Evolutionary conservation across 148 eudicot species (phyloP), one percentile per base, ranked within the genome.

Genomic region (Camellia japonica): DNA sequence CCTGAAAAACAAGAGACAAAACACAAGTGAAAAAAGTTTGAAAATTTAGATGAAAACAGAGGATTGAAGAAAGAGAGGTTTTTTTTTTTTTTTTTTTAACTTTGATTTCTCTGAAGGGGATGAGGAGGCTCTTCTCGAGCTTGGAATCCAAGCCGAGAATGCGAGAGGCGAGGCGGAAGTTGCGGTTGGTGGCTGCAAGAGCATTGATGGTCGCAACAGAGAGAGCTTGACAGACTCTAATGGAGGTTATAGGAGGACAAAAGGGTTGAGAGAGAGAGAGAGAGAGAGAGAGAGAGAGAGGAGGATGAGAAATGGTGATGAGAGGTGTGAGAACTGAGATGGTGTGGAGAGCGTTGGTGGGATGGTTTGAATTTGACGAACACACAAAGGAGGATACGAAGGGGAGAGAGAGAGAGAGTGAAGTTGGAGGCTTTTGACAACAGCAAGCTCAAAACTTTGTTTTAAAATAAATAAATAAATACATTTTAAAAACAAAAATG

Each of bases 31-130:
- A 49, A 49, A 7, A 49, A 30, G 38, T 7, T 49, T 7, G 7
- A 49, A 49, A 30, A 30, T 30, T 30, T 49, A 7, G 7, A 49
- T 49, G 52, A 4, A 49, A 49, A 49, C 6, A 49, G 78, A 3
- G 20, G 13, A 14, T 10, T 58, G 61, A 58, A 14, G 3, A 58
- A 58, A 10, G 8, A 3, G 52, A 2, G 7, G 23, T 23, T 23
- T 23, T 0, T 23, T 23, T 23, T 23, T 5, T 7, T 6, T n/a
- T n/a, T 49, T 30, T 30, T 30, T 30, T 0, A 30, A 86, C 90
- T 88, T 88, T 88, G 81, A 88, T 86, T 77, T 88, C 90, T 63
- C 89, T 77, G 64, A 86, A 88, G 90, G 89, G 74, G 82, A 49
- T 88, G 81, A 88, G 76, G 46, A 88, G 85, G 73, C 90, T 86